Conservation (phyloP, 306 rosid genomes). For the Glycine soja region DNA sequence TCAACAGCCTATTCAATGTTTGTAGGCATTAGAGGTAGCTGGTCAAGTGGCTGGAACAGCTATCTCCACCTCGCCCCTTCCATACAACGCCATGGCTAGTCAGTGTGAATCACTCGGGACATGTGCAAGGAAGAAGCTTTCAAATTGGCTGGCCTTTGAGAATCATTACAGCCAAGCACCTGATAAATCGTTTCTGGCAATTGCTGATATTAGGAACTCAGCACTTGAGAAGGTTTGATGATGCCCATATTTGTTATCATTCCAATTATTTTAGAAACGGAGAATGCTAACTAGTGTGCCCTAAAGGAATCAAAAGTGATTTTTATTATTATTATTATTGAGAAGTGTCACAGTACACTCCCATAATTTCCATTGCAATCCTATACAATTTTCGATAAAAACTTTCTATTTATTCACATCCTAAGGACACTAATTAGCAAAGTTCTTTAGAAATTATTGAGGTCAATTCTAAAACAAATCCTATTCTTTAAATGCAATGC, state of each 20-base stretch:
- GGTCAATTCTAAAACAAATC: neutral
- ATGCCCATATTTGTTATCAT: slow-evolving; percentile 6
- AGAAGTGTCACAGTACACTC: too few relatives aligned
- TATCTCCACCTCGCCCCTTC: slow-evolving; percentile 83
- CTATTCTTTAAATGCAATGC: neutral
- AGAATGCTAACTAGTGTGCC: too few relatives aligned
- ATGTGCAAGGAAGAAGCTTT: slow-evolving; percentile 84
- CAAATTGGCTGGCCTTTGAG: slow-evolving; percentile 90
- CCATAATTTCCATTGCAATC: too few relatives aligned
- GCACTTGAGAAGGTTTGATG: slow-evolving; percentile 65
- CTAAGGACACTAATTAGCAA: too few relatives aligned
- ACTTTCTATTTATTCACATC: too few relatives aligned
- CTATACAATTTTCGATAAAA: too few relatives aligned
- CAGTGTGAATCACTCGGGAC: slow-evolving; percentile 96
- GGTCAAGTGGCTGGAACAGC: slow-evolving; percentile 92
- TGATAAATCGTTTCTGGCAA: slow-evolving; percentile 50
- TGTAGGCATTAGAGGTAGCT: slow-evolving; percentile 94
- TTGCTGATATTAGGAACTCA: slow-evolving; percentile 48
- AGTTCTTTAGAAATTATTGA: too few relatives aligned
- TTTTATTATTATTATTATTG: too few relatives aligned
- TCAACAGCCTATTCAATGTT: slow-evolving; percentile 14
- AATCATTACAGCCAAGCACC: slow-evolving; percentile 55
- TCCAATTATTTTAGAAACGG: slow-evolving; percentile 2
- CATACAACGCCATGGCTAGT: slow-evolving; percentile 93
- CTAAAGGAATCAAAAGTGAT: too few relatives aligned